Conservation (phyloP, 345 rosid species). For the Stellera chamaejasme region DNA sequence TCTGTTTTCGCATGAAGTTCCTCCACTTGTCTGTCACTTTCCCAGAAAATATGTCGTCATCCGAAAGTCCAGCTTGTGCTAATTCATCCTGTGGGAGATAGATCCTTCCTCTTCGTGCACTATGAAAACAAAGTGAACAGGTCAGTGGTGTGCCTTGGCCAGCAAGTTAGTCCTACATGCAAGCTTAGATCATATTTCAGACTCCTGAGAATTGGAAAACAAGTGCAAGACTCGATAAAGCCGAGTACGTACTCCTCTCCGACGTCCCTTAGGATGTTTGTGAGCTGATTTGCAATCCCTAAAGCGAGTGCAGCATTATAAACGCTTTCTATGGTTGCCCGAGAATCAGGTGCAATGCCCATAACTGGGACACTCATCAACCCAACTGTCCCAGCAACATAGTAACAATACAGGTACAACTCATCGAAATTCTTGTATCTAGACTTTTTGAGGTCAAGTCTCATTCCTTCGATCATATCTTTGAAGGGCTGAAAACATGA, state of each 20-base stretch:
- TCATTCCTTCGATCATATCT: slow-evolving; percentile 86
- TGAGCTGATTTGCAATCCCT: slow-evolving; percentile 74
- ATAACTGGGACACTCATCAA: slow-evolving; percentile 74
- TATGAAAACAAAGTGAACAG: slow-evolving; percentile 9
- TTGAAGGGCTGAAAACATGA: slow-evolving; percentile 52
- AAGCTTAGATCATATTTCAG: too few relatives aligned
- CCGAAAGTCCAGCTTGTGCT: slow-evolving; percentile 61
- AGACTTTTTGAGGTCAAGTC: slow-evolving; percentile 61
- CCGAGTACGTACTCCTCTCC: slow-evolving; percentile 63
- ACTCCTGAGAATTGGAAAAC: too few relatives aligned
- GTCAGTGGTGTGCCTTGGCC: neutral
- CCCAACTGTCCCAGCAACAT: slow-evolving; percentile 71
- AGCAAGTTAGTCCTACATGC: too few relatives aligned
- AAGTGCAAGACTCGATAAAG: neutral
- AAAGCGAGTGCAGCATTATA: slow-evolving; percentile 74
- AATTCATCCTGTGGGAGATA: slow-evolving; percentile 83
- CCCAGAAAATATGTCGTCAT: slow-evolving; percentile 65
- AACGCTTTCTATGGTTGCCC: slow-evolving; percentile 53
- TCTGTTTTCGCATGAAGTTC: slow-evolving; percentile 73
- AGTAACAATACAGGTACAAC: slow-evolving; percentile 70
- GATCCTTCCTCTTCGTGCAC: slow-evolving; percentile 69
- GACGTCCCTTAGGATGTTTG: slow-evolving; percentile 73
- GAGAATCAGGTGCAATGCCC: slow-evolving; percentile 69
- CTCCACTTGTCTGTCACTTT: slow-evolving; percentile 74
- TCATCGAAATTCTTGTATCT: slow-evolving; percentile 63